These are phyloP conservation scores for Gomphus bonarii DNA, from an alignment of 1,284 basidiomycete species.

Conservation along the genomic window DNA sequence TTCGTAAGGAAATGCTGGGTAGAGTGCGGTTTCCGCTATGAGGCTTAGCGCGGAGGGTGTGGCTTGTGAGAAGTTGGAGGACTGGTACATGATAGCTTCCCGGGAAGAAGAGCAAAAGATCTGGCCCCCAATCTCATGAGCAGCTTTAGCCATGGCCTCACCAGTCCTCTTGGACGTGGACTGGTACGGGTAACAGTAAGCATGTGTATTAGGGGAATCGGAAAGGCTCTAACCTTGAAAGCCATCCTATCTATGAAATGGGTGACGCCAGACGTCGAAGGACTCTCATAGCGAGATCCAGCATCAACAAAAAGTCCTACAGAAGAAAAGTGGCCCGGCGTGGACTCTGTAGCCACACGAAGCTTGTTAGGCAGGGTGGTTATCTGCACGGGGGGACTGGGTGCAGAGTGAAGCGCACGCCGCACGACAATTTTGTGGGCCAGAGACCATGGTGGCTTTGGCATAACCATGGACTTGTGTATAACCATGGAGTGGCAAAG, in stretches of 20 bases:
- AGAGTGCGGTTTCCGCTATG: constrained; percentile 84
- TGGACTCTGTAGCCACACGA: constrained; percentile 83
- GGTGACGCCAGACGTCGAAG: constrained; percentile 69
- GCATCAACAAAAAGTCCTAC: constrained; percentile 92
- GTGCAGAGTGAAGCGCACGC: constrained; percentile 5
- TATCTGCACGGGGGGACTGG: constrained; percentile 36
- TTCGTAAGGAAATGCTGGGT: constrained; percentile 67
- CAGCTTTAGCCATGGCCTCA: constrained; percentile 73
- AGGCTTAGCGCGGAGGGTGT: constrained; percentile 79
- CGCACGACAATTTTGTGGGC: background rate
- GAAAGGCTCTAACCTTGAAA: constrained; percentile 65
- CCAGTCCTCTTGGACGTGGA: constrained; percentile 33
- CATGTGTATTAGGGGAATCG: background rate
- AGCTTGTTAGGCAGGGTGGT: constrained; percentile 90
- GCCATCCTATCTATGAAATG: constrained; percentile 94
- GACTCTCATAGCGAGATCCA: constrained; percentile 85
- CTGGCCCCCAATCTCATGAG: constrained; percentile 86
- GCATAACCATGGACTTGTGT: background rate
- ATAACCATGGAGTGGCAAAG: background rate
- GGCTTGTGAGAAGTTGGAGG: constrained; percentile 83
- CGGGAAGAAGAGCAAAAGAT: constrained; percentile 87
- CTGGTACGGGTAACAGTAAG: constrained; percentile 17
- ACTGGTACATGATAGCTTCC: constrained; percentile 98
- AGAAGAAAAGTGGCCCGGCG: constrained; percentile 91
- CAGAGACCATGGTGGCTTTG: background rate